These are phyloP conservation scores for Alternaria sp. DNA, from an alignment of 2,329 filamentous ascomycete genomes.

Conservation along the genomic window DNA sequence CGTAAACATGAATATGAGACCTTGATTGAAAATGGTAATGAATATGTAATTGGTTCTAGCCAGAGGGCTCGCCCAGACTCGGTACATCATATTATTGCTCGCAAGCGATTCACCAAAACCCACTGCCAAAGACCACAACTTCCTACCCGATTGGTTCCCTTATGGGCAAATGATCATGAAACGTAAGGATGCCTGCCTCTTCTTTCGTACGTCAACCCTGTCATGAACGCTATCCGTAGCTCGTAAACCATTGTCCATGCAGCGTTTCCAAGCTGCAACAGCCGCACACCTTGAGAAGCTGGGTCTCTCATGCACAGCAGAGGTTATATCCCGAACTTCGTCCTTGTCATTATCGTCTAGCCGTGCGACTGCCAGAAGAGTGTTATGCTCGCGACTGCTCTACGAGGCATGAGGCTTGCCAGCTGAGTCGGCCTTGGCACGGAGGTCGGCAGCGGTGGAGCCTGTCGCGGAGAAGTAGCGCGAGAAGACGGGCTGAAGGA, in stretches of 20 bases:
- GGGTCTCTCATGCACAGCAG: slow-evolving; percentile 15
- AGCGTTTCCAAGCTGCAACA: slow-evolving; percentile 37
- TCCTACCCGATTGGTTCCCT: slow-evolving; percentile 22
- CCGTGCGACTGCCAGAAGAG: slow-evolving; percentile 41
- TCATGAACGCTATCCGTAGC: slow-evolving; percentile 24
- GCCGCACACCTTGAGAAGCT: slow-evolving; percentile 30
- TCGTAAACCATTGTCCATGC: slow-evolving; percentile 28
- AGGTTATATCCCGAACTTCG: slow-evolving; percentile 7
- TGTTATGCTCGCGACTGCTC: slow-evolving; percentile 17
- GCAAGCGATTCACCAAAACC: slow-evolving; percentile 16
- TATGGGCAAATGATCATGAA: slow-evolving; percentile 31
- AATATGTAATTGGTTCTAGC: slow-evolving; percentile 8
- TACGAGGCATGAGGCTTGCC: slow-evolving; percentile 47
- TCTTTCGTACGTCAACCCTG: slow-evolving; percentile 23
- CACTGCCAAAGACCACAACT: slow-evolving; percentile 21
- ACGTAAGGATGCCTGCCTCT: slow-evolving; percentile 32
- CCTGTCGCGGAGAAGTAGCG: slow-evolving; percentile 80
- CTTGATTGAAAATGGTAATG: not conserved
- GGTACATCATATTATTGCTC: slow-evolving; percentile 14
- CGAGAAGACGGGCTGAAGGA: slow-evolving; percentile 88
- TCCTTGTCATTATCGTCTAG: slow-evolving; percentile 19
- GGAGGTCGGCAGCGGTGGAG: slow-evolving; percentile 84
- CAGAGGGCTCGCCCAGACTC: slow-evolving; percentile 1
- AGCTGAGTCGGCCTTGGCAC: slow-evolving; percentile 81
- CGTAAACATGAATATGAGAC: not conserved